phyloP scores from a whole-genome alignment of 768 basidiomycete species.

The Boletus huronensis region DNA sequence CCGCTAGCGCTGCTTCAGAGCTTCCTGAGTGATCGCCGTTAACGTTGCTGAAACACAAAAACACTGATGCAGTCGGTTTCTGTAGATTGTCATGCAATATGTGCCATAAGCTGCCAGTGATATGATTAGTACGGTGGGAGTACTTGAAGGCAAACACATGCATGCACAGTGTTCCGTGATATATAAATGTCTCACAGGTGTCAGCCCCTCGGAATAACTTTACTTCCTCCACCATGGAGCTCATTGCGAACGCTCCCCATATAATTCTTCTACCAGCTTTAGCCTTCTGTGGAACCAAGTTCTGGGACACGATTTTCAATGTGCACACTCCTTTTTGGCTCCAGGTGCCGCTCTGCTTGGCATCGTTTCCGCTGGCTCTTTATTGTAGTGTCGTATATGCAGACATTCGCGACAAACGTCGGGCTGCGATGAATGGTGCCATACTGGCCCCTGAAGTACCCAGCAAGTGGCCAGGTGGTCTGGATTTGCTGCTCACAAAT shows the following conservation, averaged over 20 bases:
- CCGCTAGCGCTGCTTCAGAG: no score
- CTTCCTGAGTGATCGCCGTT: not conserved
- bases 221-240: slow-evolving; percentile 17
- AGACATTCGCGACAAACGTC: slow-evolving; percentile 11
- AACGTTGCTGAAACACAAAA: no score
- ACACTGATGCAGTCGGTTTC: no score
- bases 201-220: not conserved
- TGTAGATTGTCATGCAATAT: not conserved
- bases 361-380: slow-evolving; percentile 26
- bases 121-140: not conserved
- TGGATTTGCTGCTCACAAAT: slow-evolving; percentile 30
- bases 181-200: slow-evolving; percentile 7
- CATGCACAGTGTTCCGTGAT: not conserved
- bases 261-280: slow-evolving; percentile 19
- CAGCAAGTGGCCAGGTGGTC: slow-evolving; percentile 35
- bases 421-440: slow-evolving; percentile 25
- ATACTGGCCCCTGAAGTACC: slow-evolving; percentile 32
- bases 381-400: slow-evolving; percentile 11
- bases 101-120: not conserved
- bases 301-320: slow-evolving; percentile 8
- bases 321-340: slow-evolving; percentile 15
- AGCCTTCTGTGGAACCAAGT: slow-evolving; percentile 10
- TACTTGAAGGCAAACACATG: slow-evolving; percentile 8
- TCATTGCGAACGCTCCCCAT: slow-evolving; percentile 26
- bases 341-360: slow-evolving; percentile 12